Conservation (phyloP, 2,329 filamentous ascomycete genomes). For the Sarocladiaceae sp. region DNA sequence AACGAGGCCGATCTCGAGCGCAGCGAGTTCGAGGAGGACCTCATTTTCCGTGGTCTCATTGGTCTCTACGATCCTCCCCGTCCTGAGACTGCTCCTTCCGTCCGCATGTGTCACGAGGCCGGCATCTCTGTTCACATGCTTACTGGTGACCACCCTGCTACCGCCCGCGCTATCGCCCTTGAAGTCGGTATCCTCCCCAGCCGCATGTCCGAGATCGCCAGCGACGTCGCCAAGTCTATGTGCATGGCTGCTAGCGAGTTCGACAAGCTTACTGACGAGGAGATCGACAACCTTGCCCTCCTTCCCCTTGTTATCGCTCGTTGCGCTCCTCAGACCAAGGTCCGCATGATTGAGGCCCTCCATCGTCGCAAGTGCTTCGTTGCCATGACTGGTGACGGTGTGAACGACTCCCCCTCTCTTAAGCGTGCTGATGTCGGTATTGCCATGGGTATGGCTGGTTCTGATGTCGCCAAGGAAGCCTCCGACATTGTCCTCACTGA, state of each 20-base stretch:
- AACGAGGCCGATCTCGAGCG: conserved; percentile 39
- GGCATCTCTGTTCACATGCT: conserved; percentile 64
- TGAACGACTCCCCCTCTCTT: conserved; percentile 67
- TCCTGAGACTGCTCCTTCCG: conserved; percentile 55
- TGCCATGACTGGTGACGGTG: conserved; percentile 70
- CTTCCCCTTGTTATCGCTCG: conserved; percentile 63
- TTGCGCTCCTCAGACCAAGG: conserved; percentile 64
- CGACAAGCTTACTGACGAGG: conserved; percentile 54
- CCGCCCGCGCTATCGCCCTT: conserved; percentile 54
- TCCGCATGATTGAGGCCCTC: conserved; percentile 67
- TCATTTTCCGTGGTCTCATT: conserved; percentile 60
- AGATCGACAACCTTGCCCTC: conserved; percentile 58
- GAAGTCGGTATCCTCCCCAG: conserved; percentile 54
- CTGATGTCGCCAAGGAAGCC: conserved; percentile 57
- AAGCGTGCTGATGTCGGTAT: conserved; percentile 67
- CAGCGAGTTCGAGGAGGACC: conserved; percentile 48
- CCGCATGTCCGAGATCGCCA: conserved; percentile 41
- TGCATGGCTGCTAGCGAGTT: conserved; percentile 60
- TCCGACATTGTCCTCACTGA: conserved; percentile 66
- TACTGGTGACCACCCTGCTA: conserved; percentile 60
- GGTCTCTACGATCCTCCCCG: conserved; percentile 68
- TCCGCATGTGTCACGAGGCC: conserved; percentile 52
- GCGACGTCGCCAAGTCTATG: conserved; percentile 49
- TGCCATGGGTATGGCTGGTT: conserved; percentile 57
- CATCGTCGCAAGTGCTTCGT: conserved; percentile 59